A percentile compares a stretch with the other conserved stretches of the same genome.
Evolutionary conservation across 352 stramenopile species (phyloP).

Genomic region (Pythium dissimile): DNA sequence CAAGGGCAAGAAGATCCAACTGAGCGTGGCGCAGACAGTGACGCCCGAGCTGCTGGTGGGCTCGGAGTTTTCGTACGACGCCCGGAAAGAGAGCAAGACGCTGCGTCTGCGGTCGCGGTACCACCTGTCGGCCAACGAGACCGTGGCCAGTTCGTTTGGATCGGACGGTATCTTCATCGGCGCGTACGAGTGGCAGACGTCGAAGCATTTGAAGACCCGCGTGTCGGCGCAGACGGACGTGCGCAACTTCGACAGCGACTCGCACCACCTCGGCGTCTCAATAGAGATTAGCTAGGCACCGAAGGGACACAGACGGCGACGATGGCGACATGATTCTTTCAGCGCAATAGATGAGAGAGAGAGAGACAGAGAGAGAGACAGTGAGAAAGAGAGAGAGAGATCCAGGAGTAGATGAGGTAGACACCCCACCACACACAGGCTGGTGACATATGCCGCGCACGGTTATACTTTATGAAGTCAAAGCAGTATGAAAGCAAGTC

Average conservation of each 20-base stretch:
- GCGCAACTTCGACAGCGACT: conserved; percentile 82
- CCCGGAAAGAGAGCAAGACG: conserved; percentile 65
- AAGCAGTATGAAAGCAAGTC: conserved; percentile 3
- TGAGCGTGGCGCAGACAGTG: conserved; percentile 63
- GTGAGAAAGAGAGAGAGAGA: neutral
- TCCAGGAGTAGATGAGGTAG: neutral
- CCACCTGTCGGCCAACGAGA: conserved; percentile 41
- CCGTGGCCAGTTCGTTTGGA: conserved; percentile 55
- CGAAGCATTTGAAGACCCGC: conserved; percentile 67
- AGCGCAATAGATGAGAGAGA: too few relatives aligned
- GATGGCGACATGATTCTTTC: too few relatives aligned
- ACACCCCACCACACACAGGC: neutral
- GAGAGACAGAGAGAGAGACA: neutral
- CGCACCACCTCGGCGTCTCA: conserved; percentile 76
- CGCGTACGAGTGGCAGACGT: conserved; percentile 76
- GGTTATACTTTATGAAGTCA: conserved; percentile 16
- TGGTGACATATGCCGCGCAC: neutral
- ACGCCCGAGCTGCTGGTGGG: conserved; percentile 55
- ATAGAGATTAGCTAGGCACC: conserved; percentile 57
- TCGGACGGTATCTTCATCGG: conserved; percentile 74
- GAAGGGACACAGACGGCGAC: neutral
- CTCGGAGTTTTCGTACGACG: conserved; percentile 59
- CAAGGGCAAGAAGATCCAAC: conserved; percentile 48
- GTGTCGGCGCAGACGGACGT: conserved; percentile 78
- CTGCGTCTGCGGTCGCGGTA: conserved; percentile 57